Evolutionary conservation across 1,284 basidiomycete species (phyloP), one percentile per base, ranked within the genome.

Genomic region (Amylostereum chailletii): DNA sequence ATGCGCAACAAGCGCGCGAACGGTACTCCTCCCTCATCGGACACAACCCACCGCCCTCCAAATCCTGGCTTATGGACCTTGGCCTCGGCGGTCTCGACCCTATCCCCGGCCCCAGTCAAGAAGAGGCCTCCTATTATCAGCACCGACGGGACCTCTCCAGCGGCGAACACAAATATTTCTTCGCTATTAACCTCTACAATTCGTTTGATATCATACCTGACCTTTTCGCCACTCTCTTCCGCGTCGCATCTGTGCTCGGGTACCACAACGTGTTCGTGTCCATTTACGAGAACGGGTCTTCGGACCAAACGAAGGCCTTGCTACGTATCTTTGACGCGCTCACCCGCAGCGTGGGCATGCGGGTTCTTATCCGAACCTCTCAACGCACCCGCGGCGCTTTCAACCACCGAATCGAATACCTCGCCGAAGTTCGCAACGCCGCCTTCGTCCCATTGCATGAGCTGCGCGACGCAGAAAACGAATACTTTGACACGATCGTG

Each of bases 151-250:
- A 72, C 58, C 65, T 77, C 50, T 58, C 70, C 31, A 68, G 75
- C 19, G 74, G 76, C 58, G 76, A 83, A 54, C 94, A 97, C 79
- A 96, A 96, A 65, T 97, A 96, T 69, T 97, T 92, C 69, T 95
- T 97, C 68, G 94, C 92, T 48, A 96, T 97, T 77, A 97, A 97
- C 70, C 74, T 96, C 57, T 94, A 94, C 76, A 94, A 94, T 73
- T 94, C 90, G n/a, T 97, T 97, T 77, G 92, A 95, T 71, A 72
- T 97, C 63, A 94, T 97, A 55, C 94, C 94, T 8, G 94, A 97
- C 68, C 76, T 97, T 34, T 96, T 97, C 65, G 83, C 91, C 37
- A 94, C 93, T n/a, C 83, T 97, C 57, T 96, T 97, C 74, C 83
- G 91, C 49, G 82, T 91, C 29, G 83, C 90, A 0, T 76, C 90